These are phyloP conservation scores for Fraxinus sp. DNA, from an alignment of 305 asterid species.

Conservation along the genomic window DNA sequence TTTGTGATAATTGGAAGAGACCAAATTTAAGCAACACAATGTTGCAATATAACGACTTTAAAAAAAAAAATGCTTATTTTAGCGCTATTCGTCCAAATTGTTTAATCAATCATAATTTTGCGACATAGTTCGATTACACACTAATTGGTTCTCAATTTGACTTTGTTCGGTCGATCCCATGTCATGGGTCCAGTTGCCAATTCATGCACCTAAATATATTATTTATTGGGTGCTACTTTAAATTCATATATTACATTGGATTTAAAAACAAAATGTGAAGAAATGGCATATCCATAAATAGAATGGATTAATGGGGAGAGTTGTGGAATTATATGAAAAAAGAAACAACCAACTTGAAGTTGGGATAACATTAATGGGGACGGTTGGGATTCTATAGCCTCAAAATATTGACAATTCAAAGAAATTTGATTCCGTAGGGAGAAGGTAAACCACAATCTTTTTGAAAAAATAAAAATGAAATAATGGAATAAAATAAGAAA, in stretches of 20 bases:
- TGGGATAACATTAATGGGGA: slow-evolving; percentile 37
- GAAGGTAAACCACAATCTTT: slow-evolving; percentile 29
- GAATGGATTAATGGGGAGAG: slow-evolving; percentile 12
- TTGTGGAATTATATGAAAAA: slow-evolving; percentile 18
- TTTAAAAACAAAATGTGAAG: neutral
- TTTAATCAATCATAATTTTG: too few species aligned
- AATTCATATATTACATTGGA: neutral
- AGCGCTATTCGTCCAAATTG: neutral
- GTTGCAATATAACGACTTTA: too few species aligned
- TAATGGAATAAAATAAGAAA: slow-evolving; percentile 11
- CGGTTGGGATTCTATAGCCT: slow-evolving; percentile 38
- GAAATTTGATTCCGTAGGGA: slow-evolving; percentile 41
- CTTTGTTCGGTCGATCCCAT: neutral
- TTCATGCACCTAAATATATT: neutral
- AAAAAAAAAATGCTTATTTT: too few species aligned
- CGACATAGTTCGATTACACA: neutral
- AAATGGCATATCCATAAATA: slow-evolving; percentile 11
- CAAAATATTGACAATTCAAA: slow-evolving; percentile 48
- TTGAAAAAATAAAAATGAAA: neutral
- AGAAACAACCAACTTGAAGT: slow-evolving; percentile 8
- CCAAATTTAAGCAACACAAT: too few species aligned
- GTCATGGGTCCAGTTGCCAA: neutral
- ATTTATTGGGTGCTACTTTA: neutral
- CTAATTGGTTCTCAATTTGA: neutral
- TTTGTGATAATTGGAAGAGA: too few species aligned